A percentile compares a stretch with the other conserved stretches of the same genome.
Evolutionary conservation across 495 filamentous ascomycete species (phyloP).

Genomic region (Penicillium roqueforti): DNA sequence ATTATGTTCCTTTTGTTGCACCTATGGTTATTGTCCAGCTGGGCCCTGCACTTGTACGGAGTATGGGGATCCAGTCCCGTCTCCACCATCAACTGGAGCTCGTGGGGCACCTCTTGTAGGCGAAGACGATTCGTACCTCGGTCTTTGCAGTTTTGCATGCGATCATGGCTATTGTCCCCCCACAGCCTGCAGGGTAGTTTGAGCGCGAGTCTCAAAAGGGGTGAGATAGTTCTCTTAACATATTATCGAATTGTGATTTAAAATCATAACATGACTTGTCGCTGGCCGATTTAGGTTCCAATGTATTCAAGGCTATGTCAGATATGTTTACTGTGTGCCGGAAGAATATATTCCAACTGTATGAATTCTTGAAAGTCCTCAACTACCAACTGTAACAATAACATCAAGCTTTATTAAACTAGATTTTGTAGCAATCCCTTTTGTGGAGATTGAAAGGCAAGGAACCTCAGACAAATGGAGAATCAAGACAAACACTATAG

Average conservation of each 20-base stretch:
- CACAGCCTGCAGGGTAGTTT: constrained; percentile 28
- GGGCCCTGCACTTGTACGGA: constrained; percentile 38
- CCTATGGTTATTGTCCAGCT: constrained; percentile 39
- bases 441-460: background rate
- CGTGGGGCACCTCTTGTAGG: constrained; percentile 28
- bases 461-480: background rate
- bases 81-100: constrained; percentile 20
- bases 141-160: constrained; percentile 42
- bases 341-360: background rate
- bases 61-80: constrained; percentile 26
- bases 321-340: background rate
- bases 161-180: constrained; percentile 41
- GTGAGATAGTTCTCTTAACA: background rate
- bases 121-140: constrained; percentile 34
- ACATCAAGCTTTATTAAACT: background rate
- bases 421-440: background rate
- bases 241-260: background rate
- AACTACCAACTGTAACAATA: no score
- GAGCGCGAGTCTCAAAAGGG: background rate
- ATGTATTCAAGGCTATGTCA: background rate
- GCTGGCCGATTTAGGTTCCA: background rate
- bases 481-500: background rate
- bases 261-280: background rate
- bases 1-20: constrained; percentile 39
- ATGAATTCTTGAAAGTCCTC: background rate